These are phyloP conservation scores for Astrephomene gubernaculifera DNA, from an alignment of 139 green algal genomes.

Conservation along the genomic window DNA sequence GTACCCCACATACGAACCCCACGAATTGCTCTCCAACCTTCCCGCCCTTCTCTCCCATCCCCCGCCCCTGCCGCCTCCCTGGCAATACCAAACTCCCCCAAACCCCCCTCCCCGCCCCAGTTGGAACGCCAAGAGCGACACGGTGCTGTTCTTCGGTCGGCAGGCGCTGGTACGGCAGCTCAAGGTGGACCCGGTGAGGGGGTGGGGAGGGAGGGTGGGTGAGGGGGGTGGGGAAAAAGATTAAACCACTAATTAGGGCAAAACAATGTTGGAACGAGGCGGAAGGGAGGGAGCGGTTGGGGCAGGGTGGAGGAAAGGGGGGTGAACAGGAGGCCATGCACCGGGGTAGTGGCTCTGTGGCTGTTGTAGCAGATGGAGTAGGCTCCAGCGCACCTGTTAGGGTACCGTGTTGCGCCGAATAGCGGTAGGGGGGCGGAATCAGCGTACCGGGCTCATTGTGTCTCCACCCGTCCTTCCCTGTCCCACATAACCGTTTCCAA, in stretches of 20 bases:
- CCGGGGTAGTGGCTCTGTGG: too few species aligned
- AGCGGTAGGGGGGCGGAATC: too few species aligned
- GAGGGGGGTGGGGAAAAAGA: background rate
- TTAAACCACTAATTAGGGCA: too few species aligned
- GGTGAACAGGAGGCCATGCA: background rate
- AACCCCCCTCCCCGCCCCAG: background rate
- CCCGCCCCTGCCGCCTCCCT: too few species aligned
- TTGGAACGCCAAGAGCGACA: conserved; percentile 41
- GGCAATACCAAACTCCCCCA: background rate
- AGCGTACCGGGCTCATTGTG: too few species aligned
- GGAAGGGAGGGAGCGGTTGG: background rate
- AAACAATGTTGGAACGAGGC: too few species aligned
- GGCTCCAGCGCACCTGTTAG: too few species aligned
- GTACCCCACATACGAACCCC: too few species aligned
- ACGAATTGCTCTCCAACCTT: background rate
- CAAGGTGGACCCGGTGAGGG: conserved; percentile 3
- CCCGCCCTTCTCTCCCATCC: background rate
- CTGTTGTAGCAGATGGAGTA: too few species aligned
- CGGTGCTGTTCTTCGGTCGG: conserved; percentile 7
- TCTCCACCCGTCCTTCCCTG: too few species aligned
- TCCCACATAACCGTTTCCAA: background rate
- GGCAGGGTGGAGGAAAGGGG: background rate
- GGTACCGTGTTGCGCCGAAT: too few species aligned
- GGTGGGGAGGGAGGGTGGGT: background rate
- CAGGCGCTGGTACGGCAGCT: background rate